Evolutionary conservation across 331 rosid species (phyloP).

Genomic region (Prunus yedoensis): DNA sequence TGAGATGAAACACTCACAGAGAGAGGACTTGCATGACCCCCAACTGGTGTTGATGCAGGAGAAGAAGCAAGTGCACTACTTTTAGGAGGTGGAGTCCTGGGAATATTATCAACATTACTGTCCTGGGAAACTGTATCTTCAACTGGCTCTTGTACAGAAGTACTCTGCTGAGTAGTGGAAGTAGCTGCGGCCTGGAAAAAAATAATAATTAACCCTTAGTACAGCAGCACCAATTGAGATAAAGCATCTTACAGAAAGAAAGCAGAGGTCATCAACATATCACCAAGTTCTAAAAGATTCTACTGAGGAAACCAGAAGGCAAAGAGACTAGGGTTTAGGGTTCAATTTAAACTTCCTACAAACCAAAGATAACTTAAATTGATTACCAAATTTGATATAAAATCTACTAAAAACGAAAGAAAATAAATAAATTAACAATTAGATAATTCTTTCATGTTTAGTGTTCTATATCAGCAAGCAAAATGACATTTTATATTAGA

Average conservation of each 20-base stretch:
- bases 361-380: background rate
- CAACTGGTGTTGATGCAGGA: constrained; percentile 58
- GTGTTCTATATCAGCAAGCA: background rate
- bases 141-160: constrained; percentile 70
- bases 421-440: background rate
- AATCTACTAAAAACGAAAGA: background rate
- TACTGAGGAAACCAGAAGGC: background rate
- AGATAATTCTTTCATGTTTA: background rate
- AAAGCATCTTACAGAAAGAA: background rate
- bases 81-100: constrained; percentile 85
- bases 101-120: constrained; percentile 59
- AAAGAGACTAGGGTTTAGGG: background rate
- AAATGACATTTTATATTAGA: background rate
- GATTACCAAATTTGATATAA: background rate
- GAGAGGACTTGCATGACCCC: constrained; percentile 49
- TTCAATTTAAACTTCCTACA: background rate
- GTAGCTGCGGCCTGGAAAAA: constrained; percentile 33
- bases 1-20: constrained; percentile 54
- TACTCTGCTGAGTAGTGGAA: constrained; percentile 42
- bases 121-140: constrained; percentile 85
- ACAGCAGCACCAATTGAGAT: constrained; percentile 6
- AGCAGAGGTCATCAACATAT: background rate
- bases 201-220: constrained; percentile 12
- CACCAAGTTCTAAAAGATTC: background rate
- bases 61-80: constrained; percentile 53